phyloP scores from a whole-genome alignment of 2,329 filamentous ascomycete species.

The Botrytis aclada region DNA sequence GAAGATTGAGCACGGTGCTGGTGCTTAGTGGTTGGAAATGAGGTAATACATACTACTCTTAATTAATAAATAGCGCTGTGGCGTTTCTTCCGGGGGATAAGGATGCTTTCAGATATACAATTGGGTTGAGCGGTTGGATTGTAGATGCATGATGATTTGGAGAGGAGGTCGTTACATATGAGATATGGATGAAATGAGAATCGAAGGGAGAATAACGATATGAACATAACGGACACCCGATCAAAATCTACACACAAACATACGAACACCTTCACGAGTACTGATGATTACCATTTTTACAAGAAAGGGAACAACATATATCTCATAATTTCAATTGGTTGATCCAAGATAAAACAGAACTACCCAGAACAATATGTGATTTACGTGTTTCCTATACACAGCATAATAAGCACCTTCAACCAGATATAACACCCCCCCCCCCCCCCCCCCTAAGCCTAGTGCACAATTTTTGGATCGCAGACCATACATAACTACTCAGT shows the following conservation, averaged over 20 bases:
- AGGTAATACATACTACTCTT: neutral
- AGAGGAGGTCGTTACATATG: neutral
- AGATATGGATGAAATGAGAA: neutral
- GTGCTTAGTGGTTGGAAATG: slow-evolving; percentile 18
- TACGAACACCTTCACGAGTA: neutral
- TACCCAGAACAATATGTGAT: no score
- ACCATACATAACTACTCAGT: no score
- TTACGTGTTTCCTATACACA: neutral
- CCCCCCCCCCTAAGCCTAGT: neutral
- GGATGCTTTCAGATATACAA: neutral
- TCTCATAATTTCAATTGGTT: no score
- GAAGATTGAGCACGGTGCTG: slow-evolving; percentile 28
- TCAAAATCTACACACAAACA: neutral
- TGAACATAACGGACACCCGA: neutral
- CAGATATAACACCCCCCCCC: neutral
- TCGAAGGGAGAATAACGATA: neutral
- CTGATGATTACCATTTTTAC: neutral
- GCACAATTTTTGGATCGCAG: neutral
- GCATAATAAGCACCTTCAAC: neutral
- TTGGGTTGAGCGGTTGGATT: no score
- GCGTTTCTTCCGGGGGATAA: neutral
- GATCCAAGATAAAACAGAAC: neutral
- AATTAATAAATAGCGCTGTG: neutral
- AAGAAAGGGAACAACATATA: neutral
- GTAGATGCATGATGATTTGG: neutral